phyloP scores from a whole-genome alignment of 345 rosid species.

The Luvunga scandens region DNA sequence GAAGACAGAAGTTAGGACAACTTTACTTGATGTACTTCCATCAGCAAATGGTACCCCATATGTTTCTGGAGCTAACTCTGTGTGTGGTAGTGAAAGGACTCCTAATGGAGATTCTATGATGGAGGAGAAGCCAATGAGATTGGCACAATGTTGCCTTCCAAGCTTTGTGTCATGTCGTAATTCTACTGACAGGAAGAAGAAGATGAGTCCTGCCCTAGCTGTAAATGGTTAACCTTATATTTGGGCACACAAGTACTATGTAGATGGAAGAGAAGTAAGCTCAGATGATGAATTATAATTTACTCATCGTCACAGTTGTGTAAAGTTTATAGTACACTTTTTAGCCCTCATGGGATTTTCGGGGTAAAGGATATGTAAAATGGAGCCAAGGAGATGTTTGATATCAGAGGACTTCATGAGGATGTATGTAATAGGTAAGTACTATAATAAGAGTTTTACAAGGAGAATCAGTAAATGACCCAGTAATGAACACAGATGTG shows the following conservation, averaged over 20 bases:
- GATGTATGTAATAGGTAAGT: constrained; percentile 9
- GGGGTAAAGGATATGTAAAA: constrained; percentile 15
- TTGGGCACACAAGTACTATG: background rate
- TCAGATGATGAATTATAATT: background rate
- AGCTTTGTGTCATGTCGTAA: constrained; percentile 55
- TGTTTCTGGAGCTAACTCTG: constrained; percentile 51
- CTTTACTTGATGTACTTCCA: constrained; percentile 33
- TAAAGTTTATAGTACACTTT: background rate
- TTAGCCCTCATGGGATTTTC: background rate
- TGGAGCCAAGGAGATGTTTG: constrained; percentile 8
- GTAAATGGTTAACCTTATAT: constrained; percentile 33
- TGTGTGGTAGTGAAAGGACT: constrained; percentile 47
- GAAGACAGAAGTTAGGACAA: constrained; percentile 29
- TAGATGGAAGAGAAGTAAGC: constrained; percentile 14
- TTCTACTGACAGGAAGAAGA: constrained; percentile 75
- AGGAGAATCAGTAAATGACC: constrained; percentile 6
- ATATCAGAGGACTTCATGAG: background rate
- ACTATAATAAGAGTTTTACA: constrained; percentile 12
- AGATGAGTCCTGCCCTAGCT: constrained; percentile 44
- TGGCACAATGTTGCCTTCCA: constrained; percentile 68
- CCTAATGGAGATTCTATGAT: constrained; percentile 35
- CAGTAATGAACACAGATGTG: constrained; percentile 5
- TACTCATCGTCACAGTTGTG: background rate
- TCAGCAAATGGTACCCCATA: constrained; percentile 47
- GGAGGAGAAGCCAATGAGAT: constrained; percentile 44